Conservation (phyloP, 345 rosid genomes). For the Sonneratia alba region DNA sequence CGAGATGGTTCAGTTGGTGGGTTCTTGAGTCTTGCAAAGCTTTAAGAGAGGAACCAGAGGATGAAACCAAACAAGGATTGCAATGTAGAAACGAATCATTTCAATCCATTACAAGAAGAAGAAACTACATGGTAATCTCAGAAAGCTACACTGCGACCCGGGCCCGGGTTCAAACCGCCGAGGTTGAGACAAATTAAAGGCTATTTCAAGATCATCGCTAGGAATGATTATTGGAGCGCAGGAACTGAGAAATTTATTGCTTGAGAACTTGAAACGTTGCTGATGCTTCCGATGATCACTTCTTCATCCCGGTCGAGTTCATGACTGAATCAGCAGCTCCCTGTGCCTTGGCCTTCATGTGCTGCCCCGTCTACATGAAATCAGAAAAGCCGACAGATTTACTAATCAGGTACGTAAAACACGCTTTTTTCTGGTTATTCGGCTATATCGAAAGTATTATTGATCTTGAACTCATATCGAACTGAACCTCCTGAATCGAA, state of each 20-base stretch:
- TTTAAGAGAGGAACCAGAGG: too few species aligned
- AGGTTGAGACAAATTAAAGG: too few species aligned
- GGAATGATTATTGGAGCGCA: not conserved
- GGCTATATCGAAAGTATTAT: too few species aligned
- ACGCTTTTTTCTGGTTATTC: not conserved
- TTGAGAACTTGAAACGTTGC: not conserved
- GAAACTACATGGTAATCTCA: too few species aligned
- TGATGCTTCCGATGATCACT: constrained; percentile 3
- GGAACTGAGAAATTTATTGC: not conserved
- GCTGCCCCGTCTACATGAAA: constrained; percentile 42
- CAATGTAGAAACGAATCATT: too few species aligned
- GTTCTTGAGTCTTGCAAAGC: too few species aligned
- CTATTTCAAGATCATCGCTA: not conserved
- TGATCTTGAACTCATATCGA: not conserved
- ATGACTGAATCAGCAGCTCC: constrained; percentile 57
- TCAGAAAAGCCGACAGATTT: not conserved
- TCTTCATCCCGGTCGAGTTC: constrained; percentile 39
- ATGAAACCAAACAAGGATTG: too few species aligned
- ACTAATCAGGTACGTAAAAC: too few species aligned
- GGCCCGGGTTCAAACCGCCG: too few species aligned
- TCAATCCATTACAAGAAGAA: too few species aligned
- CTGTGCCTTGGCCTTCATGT: constrained; percentile 43
- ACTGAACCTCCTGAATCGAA: constrained; percentile 38
- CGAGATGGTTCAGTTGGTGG: too few species aligned
- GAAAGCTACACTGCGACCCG: too few species aligned